Conservation (phyloP, 495 filamentous ascomycete genomes). For the Cercophora sp. region DNA sequence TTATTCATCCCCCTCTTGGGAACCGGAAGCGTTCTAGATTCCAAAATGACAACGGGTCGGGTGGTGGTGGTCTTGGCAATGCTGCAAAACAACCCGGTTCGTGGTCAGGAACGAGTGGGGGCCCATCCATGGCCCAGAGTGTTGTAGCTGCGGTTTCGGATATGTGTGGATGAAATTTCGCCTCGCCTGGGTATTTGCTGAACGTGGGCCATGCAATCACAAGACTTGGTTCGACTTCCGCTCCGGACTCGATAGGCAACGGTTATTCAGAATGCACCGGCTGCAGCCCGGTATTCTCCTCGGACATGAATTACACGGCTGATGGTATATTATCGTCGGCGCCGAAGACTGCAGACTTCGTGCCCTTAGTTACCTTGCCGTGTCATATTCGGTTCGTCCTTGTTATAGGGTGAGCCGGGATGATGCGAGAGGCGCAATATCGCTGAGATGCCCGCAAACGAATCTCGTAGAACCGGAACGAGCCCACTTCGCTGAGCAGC, state of each 20-base stretch:
- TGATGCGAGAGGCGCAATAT: too few relatives aligned
- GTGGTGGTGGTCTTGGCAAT: neutral
- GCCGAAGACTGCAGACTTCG: too few relatives aligned
- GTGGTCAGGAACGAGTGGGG: neutral
- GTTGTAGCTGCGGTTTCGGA: neutral
- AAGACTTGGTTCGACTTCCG: neutral
- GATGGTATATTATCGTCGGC: too few relatives aligned
- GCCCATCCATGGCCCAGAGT: neutral
- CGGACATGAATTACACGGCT: neutral
- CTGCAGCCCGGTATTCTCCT: neutral
- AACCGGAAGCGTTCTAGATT: neutral
- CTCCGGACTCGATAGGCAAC: neutral
- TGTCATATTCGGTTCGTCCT: too few relatives aligned
- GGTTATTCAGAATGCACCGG: neutral
- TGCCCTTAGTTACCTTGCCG: too few relatives aligned
- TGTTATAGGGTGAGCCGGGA: too few relatives aligned
- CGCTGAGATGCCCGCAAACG: too few relatives aligned
- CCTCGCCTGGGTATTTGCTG: constrained; percentile 1
- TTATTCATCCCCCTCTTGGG: neutral
- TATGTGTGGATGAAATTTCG: neutral
- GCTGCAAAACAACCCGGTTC: constrained; percentile 1
- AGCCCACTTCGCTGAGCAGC: too few relatives aligned
- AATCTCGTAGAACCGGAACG: too few relatives aligned
- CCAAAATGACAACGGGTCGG: neutral
- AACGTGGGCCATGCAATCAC: neutral